Evolutionary conservation across 1,139 yeast species (phyloP).

Genomic region (Nakaseomyces sp.): DNA sequence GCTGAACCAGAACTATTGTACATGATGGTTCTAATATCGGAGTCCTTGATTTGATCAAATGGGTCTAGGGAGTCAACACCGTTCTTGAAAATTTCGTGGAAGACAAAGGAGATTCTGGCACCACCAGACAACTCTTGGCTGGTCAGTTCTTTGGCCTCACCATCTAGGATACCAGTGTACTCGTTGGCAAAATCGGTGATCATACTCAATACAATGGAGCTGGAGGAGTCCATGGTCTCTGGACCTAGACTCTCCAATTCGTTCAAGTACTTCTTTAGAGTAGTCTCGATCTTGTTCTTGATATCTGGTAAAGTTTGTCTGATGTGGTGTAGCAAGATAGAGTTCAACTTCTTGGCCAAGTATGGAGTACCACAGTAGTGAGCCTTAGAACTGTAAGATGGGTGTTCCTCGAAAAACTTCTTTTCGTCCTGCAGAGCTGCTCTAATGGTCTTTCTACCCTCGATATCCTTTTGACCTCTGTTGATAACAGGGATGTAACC

Average conservation of each 20-base stretch:
- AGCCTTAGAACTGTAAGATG: conserved; percentile 76
- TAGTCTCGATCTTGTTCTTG: conserved; percentile 80
- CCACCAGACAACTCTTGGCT: conserved; percentile 89
- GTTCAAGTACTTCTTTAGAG: conserved; percentile 68
- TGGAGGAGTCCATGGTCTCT: conserved; percentile 79
- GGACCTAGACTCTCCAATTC: conserved; percentile 76
- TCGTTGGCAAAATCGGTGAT: conserved; percentile 91
- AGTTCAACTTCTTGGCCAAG: conserved; percentile 85
- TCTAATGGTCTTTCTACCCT: conserved; percentile 74
- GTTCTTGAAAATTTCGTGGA: conserved; percentile 90
- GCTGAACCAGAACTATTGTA: conserved; percentile 95
- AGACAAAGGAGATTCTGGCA: conserved; percentile 95
- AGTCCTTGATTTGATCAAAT: conserved; percentile 92
- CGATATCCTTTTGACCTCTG: conserved; percentile 96
- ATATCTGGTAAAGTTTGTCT: conserved; percentile 92
- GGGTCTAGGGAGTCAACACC: conserved; percentile 94
- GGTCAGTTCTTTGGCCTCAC: conserved; percentile 84
- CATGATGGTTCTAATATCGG: conserved; percentile 95
- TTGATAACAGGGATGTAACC: conserved; percentile 97
- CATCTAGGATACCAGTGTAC: conserved; percentile 83
- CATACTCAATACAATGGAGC: conserved; percentile 80
- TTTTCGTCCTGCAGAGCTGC: conserved; percentile 80
- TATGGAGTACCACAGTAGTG: conserved; percentile 94
- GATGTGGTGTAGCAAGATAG: conserved; percentile 84
- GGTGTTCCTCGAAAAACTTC: conserved; percentile 64